Evolutionary conservation across 768 basidiomycete genomes (phyloP).

Genomic region (Lepiota subincarnata): DNA sequence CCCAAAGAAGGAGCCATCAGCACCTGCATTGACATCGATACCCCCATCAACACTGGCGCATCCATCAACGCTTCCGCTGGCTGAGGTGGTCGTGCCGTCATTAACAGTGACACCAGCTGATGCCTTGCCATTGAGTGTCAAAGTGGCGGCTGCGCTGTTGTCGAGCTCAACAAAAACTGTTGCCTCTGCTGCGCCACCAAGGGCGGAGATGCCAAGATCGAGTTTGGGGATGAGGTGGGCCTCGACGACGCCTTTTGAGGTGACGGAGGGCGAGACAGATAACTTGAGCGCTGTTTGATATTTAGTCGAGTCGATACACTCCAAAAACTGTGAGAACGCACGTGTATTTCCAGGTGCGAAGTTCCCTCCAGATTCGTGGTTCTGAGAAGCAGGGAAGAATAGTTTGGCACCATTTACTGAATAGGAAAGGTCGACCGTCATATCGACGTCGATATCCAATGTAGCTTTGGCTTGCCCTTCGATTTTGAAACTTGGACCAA

Average conservation of each 20-base stretch:
- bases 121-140: conserved; percentile 22
- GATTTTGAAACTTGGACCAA: conserved; percentile 7
- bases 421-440: conserved; percentile 6
- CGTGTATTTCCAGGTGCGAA: not conserved
- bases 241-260: conserved; percentile 34
- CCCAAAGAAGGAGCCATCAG: conserved; percentile 7
- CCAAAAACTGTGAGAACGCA: not conserved
- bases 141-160: conserved; percentile 25
- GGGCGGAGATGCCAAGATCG: conserved; percentile 39
- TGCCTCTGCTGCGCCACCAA: conserved; percentile 31
- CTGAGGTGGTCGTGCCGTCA: not conserved
- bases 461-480: not conserved
- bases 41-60: conserved; percentile 6
- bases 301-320: not conserved
- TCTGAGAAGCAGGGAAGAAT: conserved; percentile 3
- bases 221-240: conserved; percentile 47
- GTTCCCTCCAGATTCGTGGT: not conserved
- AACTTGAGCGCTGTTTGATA: conserved; percentile 33
- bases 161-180: conserved; percentile 40
- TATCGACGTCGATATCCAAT: conserved; percentile 1
- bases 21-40: conserved; percentile 6
- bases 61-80: not conserved
- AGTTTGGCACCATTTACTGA: conserved; percentile 2
- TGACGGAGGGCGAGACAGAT: conserved; percentile 34
- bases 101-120: conserved; percentile 4